Base-by-base conservation (phyloP, 371 early-diverging fungal species). In the Blakeslea trispora region DNA sequence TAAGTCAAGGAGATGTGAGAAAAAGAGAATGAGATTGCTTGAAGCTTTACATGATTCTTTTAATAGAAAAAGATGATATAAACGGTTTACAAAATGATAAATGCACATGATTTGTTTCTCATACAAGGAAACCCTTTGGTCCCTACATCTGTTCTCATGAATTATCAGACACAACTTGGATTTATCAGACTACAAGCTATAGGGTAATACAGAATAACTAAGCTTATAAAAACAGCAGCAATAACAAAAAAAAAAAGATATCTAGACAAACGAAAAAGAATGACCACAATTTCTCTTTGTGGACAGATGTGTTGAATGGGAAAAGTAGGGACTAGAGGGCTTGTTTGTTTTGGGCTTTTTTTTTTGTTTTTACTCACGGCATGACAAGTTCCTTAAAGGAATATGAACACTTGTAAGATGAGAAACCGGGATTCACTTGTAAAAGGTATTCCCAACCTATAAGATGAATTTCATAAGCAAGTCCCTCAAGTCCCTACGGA, bases 281-380 rank as follows among this genome's bases (percentile, higher is more conserved):
- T 37, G 14, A 14, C 14, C 32, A 32, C 10, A 6, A 32, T 32
- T 32, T 32, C 10, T 32, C 5, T 32, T 32, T 32, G 5, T 32
- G 32, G 32, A 6, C 32, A 32, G 5, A n/a, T 28, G 5, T 28
- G 28, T 28, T 28, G 28, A 28, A 28, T 37, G 37, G 37, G 37
- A 55, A 53, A 50, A 50, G 50, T 50, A 50, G 50, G 50, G 50
- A 50, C 37, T 19, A 23, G 37, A 50, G 50, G 50, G 50, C 35
- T 34, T 22, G 34, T 18, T 19, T 32, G 50, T 37, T 15, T 40
- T n/a, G n/a, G n/a, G n/a, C n/a, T n/a, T 3, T 11, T 5, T 11
- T 17, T 7, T 17, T 5, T 48, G 15, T 31, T 18, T 18, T 48
- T 17, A 34, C 32, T 24, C 46, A 46, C 28, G 24, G 28, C 31